Base-by-base conservation (phyloP, 495 filamentous ascomycete genomes). In the Daldinia loculata region DNA sequence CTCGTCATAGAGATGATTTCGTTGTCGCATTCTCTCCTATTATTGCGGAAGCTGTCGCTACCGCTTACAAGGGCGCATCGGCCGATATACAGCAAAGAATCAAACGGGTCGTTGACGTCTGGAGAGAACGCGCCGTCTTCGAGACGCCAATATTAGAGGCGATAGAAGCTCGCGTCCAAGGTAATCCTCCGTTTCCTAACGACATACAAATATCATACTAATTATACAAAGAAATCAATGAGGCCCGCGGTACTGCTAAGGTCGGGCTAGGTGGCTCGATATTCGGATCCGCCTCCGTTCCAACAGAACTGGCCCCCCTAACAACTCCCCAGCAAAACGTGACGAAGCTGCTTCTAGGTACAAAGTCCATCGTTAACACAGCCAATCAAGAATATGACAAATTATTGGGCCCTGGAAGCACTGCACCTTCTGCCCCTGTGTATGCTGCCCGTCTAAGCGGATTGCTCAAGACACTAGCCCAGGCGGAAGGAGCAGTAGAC, bases 361-460 rank as follows among this genome's bases (percentile, higher is more conserved):
- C 87, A 43, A 90, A 85, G 69, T 88, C 86, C 4, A 83, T 89
- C 0, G 75, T 90, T 45, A 87, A 87, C 32, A 87, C 84, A 30
- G 93, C 94, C 53, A 91, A 90, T 51, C 80, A 86, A 48, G 94
- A 98, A 66, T 97, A 92, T 74, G 88, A 91, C 27, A 97, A 92
- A 77, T 82, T 95, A 72, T 87, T 89, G 36, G 92, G 95, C 66
- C 86, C 92, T 2, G 80, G 82, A 41, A 85, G 84, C 6, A 81
- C 86, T 3, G 75, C 87, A 6, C 93, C 94, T 5, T 87, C 92
- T 0, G 89, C 94, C 8, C 94, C 95, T 1, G 94, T 98, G 9
- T 91, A 96, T 76, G 95, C 95, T 2, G 96, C 96, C 29, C 91
- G 93, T 15, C 89, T 99, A 19, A 93, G 89, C 68, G 89, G 92